A percentile compares a stretch with the other conserved stretches of the same genome.
phyloP scores from a whole-genome alignment of 306 rosid genomes.

The Sindora glabra region DNA sequence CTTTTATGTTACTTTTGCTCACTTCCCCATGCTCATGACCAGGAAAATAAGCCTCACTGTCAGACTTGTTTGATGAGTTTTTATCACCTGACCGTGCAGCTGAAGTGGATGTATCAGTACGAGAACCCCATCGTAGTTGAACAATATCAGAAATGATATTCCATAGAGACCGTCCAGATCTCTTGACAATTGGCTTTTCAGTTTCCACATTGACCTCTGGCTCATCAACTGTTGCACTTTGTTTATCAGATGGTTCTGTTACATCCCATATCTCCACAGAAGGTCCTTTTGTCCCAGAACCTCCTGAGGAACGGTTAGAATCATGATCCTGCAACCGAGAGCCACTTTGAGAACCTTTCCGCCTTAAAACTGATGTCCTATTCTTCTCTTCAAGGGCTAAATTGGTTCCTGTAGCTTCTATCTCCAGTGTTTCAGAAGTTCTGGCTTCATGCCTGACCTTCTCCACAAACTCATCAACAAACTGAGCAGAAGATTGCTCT shows the following conservation, averaged over 20 bases:
- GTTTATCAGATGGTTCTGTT: constrained; percentile 31
- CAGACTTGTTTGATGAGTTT: constrained; percentile 56
- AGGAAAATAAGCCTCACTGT: constrained; percentile 62
- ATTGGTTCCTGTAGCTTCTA: constrained; percentile 23
- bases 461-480: constrained; percentile 58
- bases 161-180: constrained; percentile 80
- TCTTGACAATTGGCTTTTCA: constrained; percentile 42
- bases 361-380: constrained; percentile 14
- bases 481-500: constrained; percentile 56
- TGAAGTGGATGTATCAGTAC: constrained; percentile 40
- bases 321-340: constrained; percentile 31
- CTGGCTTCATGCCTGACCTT: constrained; percentile 44
- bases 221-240: constrained; percentile 34
- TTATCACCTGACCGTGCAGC: constrained; percentile 45
- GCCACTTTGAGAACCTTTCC: constrained; percentile 26
- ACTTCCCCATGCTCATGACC: constrained; percentile 65
- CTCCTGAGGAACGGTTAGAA: constrained; percentile 40
- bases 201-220: constrained; percentile 24
- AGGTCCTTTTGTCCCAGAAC: constrained; percentile 68
- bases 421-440: constrained; percentile 41
- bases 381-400: constrained; percentile 22
- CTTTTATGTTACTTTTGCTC: not conserved
- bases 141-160: constrained; percentile 47
- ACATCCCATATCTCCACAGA: constrained; percentile 80
- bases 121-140: constrained; percentile 61